These are phyloP conservation scores for Lentinula novae-zelandiae DNA, from an alignment of 1,284 basidiomycete species.

Conservation along the genomic window DNA sequence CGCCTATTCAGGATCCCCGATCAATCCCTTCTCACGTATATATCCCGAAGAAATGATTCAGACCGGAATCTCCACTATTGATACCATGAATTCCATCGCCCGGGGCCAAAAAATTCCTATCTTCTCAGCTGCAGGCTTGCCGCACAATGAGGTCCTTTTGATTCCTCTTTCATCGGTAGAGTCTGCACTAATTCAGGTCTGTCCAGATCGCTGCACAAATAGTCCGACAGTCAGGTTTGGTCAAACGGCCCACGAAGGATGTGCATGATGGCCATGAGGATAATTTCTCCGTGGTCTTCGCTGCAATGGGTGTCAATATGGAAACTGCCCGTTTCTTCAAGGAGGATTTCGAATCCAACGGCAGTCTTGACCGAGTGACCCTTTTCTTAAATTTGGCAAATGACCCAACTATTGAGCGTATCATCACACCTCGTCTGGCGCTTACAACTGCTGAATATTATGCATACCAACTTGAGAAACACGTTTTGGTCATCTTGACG, in stretches of 20 bases:
- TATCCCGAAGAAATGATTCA: constrained; percentile 99
- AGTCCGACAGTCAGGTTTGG: constrained; percentile 97
- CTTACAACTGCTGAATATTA: constrained; percentile 99
- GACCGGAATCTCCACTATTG: constrained; percentile 99
- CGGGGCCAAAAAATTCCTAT: constrained; percentile 99
- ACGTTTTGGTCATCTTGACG: constrained; percentile 97
- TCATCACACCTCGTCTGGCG: constrained; percentile 98
- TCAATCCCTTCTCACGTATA: constrained; percentile 99
- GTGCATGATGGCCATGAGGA: constrained; percentile 99
- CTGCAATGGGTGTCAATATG: constrained; percentile 99
- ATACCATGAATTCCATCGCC: constrained; percentile 99
- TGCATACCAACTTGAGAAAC: constrained; percentile 99
- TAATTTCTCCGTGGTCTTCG: constrained; percentile 99
- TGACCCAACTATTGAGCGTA: constrained; percentile 99
- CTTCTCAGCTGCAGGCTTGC: constrained; percentile 98
- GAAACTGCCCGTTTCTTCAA: constrained; percentile 99
- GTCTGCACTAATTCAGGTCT: constrained; percentile 4
- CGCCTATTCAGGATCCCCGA: constrained; percentile 78
- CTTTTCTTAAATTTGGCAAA: constrained; percentile 99
- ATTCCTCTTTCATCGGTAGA: constrained; percentile 16
- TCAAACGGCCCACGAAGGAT: constrained; percentile 93
- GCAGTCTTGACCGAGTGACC: constrained; percentile 95
- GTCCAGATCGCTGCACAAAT: constrained; percentile 97
- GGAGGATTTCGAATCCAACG: constrained; percentile 99
- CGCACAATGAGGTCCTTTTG: constrained; percentile 88